phyloP scores from a whole-genome alignment of 2,329 filamentous ascomycete species.

The Penicillium capsulatum region DNA sequence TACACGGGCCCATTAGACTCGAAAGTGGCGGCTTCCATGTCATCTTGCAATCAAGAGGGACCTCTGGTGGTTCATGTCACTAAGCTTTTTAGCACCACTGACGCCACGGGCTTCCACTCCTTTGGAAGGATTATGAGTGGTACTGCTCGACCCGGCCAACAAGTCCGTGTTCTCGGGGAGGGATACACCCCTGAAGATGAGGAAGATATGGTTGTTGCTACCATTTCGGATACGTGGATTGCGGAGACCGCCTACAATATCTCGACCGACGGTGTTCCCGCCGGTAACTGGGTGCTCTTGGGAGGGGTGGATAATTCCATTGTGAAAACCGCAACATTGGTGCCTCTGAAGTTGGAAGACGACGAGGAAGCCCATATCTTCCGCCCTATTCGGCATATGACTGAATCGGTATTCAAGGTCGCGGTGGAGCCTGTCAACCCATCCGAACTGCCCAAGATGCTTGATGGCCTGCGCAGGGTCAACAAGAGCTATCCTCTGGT shows the following conservation, averaged over 20 bases:
- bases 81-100: constrained; percentile 84
- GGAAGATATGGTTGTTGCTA: constrained; percentile 90
- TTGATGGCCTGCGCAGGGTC: constrained; percentile 91
- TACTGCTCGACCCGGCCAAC: constrained; percentile 72
- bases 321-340: constrained; percentile 90
- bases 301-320: constrained; percentile 96
- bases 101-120: constrained; percentile 86
- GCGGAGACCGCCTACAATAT: constrained; percentile 91
- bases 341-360: constrained; percentile 73
- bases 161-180: constrained; percentile 88
- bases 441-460: constrained; percentile 96
- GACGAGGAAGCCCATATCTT: constrained; percentile 95
- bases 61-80: constrained; percentile 88
- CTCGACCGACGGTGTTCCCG: constrained; percentile 83
- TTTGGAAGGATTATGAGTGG: constrained; percentile 92
- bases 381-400: constrained; percentile 87
- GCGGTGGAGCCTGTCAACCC: constrained; percentile 98
- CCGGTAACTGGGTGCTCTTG: constrained; percentile 89
- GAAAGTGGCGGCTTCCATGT: constrained; percentile 74
- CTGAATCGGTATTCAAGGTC: constrained; percentile 95
- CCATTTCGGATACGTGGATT: constrained; percentile 81
- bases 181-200: constrained; percentile 95
- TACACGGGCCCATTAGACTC: constrained; percentile 89
- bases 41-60: constrained; percentile 78
- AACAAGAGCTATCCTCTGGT: constrained; percentile 97